Evolutionary conservation across 345 rosid species (phyloP).

Genomic region (Anacardium occidentale): DNA sequence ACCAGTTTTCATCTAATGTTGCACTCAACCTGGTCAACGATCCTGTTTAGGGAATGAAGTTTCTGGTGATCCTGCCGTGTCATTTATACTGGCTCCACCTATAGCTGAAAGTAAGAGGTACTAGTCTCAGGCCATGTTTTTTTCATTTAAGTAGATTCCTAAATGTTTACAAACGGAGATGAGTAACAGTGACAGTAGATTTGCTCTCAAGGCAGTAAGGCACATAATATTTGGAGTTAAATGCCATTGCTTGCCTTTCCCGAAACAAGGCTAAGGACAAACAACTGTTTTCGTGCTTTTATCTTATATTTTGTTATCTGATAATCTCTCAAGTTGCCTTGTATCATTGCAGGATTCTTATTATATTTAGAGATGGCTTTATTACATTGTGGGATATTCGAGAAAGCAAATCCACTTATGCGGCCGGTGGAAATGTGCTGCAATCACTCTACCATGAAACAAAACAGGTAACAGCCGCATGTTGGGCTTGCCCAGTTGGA

Average conservation of each 20-base stretch:
- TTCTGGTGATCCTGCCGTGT: conserved; percentile 53
- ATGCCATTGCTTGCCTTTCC: not conserved
- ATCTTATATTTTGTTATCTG: not conserved
- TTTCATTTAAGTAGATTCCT: conserved; percentile 10
- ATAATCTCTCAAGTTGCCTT: not conserved
- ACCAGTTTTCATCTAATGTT: not conserved
- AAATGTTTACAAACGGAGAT: not conserved
- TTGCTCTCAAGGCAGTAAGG: not conserved
- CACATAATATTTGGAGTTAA: not conserved
- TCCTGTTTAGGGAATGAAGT: conserved; percentile 52
- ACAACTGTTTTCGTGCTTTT: not conserved
- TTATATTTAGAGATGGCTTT: conserved; percentile 68
- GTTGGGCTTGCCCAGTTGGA: conserved; percentile 88
- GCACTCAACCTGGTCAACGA: not conserved
- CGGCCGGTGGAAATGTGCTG: conserved; percentile 54
- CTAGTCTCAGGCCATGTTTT: conserved; percentile 13
- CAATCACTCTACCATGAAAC: conserved; percentile 52
- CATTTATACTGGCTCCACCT: conserved; percentile 64
- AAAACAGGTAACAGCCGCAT: conserved; percentile 76
- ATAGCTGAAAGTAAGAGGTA: conserved; percentile 87
- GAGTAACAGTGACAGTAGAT: not conserved
- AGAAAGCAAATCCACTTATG: conserved; percentile 58
- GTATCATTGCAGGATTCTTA: conserved; percentile 55
- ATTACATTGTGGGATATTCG: conserved; percentile 72
- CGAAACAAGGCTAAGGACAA: not conserved